These are phyloP conservation scores for Xylariaceae sp. DNA, from an alignment of 2,329 filamentous ascomycete genomes.

Conservation along the genomic window DNA sequence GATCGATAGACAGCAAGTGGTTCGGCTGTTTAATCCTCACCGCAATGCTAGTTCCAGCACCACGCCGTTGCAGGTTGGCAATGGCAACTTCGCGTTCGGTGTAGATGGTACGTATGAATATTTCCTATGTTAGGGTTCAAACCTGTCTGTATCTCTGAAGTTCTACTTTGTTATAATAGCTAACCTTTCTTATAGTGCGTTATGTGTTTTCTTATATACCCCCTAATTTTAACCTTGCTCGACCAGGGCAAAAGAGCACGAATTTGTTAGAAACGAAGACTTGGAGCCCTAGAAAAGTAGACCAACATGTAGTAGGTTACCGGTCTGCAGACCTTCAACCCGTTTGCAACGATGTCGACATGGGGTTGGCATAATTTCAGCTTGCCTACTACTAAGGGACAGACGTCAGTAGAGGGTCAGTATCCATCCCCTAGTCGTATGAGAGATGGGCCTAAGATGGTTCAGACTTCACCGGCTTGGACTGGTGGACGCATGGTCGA, in stretches of 20 bases:
- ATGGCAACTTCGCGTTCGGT: constrained; percentile 53
- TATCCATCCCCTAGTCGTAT: background rate
- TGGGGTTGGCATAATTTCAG: constrained; percentile 56
- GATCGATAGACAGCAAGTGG: constrained; percentile 39
- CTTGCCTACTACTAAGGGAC: constrained; percentile 43
- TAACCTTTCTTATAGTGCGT: no score
- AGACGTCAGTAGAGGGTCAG: constrained; percentile 41
- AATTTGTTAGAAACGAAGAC: no score
- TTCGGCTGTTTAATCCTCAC: constrained; percentile 48
- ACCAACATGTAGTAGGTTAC: no score
- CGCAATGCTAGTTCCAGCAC: constrained; percentile 51
- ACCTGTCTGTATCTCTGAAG: no score
- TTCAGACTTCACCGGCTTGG: constrained; percentile 44
- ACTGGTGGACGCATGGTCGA: constrained; percentile 48
- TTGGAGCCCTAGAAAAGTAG: no score
- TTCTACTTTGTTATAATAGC: no score
- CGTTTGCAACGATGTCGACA: constrained; percentile 50
- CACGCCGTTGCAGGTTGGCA: constrained; percentile 56
- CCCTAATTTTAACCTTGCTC: no score
- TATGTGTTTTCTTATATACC: no score
- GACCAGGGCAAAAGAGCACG: no score
- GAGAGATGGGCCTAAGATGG: constrained; percentile 9
- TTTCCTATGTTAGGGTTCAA: no score
- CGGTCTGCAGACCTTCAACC: constrained; percentile 49
- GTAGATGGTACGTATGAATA: no score